These are phyloP conservation scores for Fusarium irregulare DNA, from an alignment of 2,329 filamentous ascomycete species.

Conservation along the genomic window DNA sequence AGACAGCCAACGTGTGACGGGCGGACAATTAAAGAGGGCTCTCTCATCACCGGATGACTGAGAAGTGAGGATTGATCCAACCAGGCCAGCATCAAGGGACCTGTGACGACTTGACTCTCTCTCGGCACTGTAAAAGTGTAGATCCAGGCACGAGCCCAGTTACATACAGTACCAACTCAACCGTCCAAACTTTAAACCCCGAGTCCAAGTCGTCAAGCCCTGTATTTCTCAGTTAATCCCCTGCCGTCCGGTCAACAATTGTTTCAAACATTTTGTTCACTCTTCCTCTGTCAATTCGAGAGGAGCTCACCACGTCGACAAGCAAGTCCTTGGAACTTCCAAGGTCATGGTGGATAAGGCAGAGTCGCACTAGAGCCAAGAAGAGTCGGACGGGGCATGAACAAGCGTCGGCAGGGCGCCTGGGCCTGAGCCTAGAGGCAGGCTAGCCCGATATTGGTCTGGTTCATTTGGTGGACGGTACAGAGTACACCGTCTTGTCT, in stretches of 20 bases:
- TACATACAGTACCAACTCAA: slow-evolving; percentile 15
- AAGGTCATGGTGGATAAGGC: slow-evolving; percentile 32
- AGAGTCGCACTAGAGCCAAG: slow-evolving; percentile 34
- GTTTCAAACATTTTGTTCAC: slow-evolving; percentile 19
- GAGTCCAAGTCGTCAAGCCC: background rate
- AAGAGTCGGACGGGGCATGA: slow-evolving; percentile 36
- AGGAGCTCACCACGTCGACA: slow-evolving; percentile 29
- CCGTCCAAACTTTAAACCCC: slow-evolving; percentile 21
- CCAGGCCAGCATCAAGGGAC: slow-evolving; percentile 7
- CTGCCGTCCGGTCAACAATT: slow-evolving; percentile 7
- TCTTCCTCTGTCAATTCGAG: slow-evolving; percentile 3
- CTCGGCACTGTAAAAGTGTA: slow-evolving; percentile 21
- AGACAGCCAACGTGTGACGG: slow-evolving; percentile 4
- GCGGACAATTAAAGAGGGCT: background rate
- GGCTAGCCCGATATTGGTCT: slow-evolving; percentile 31
- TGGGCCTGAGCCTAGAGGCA: slow-evolving; percentile 39
- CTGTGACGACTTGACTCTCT: background rate
- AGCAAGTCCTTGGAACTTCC: slow-evolving; percentile 32
- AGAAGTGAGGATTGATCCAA: slow-evolving; percentile 18
- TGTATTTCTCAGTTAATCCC: slow-evolving; percentile 5
- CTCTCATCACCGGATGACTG: slow-evolving; percentile 23
- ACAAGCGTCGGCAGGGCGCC: slow-evolving; percentile 40
- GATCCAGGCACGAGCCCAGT: slow-evolving; percentile 33
- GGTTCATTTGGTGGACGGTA: slow-evolving; percentile 2
- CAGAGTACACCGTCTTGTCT: slow-evolving; percentile 14